Conservation (phyloP, 1,139 yeast species). For the Saccharomyces hybrid region DNA sequence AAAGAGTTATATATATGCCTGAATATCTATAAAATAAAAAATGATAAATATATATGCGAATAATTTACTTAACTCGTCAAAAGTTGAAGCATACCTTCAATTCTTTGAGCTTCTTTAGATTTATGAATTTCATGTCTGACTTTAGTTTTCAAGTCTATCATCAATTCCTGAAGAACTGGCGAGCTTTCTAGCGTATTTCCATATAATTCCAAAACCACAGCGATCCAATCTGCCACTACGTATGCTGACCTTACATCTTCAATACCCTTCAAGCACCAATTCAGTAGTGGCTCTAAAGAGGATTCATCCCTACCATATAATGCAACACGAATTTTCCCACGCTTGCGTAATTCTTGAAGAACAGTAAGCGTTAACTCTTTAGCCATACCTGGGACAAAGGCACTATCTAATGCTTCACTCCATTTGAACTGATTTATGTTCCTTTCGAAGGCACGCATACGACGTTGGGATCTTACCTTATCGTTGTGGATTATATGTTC, state of each 20-base stretch:
- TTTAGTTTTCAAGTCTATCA: slow-evolving; percentile 51
- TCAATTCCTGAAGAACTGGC: slow-evolving; percentile 70
- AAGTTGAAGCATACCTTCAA: slow-evolving; percentile 89
- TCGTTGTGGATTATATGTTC: slow-evolving; percentile 68
- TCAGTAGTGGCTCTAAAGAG: slow-evolving; percentile 72
- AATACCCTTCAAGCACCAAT: slow-evolving; percentile 70
- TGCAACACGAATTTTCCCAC: slow-evolving; percentile 80
- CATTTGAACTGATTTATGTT: slow-evolving; percentile 82
- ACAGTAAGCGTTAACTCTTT: slow-evolving; percentile 75
- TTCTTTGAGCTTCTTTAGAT: slow-evolving; percentile 80
- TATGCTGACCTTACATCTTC: slow-evolving; percentile 74
- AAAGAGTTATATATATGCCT: slow-evolving; percentile 1
- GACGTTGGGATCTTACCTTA: slow-evolving; percentile 43
- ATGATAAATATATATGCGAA: neutral
- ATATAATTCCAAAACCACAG: slow-evolving; percentile 74
- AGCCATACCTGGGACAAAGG: slow-evolving; percentile 68
- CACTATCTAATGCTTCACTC: slow-evolving; percentile 86
- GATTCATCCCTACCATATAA: slow-evolving; percentile 78
- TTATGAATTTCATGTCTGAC: slow-evolving; percentile 63
- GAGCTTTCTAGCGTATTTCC: slow-evolving; percentile 64
- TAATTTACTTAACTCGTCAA: slow-evolving; percentile 37
- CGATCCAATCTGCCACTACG: slow-evolving; percentile 75
- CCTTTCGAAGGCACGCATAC: slow-evolving; percentile 72
- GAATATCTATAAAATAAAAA: neutral
- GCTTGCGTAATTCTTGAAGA: slow-evolving; percentile 70